Base-by-base conservation (phyloP, 306 rosid species). In the Luffa aegyptiaca region DNA sequence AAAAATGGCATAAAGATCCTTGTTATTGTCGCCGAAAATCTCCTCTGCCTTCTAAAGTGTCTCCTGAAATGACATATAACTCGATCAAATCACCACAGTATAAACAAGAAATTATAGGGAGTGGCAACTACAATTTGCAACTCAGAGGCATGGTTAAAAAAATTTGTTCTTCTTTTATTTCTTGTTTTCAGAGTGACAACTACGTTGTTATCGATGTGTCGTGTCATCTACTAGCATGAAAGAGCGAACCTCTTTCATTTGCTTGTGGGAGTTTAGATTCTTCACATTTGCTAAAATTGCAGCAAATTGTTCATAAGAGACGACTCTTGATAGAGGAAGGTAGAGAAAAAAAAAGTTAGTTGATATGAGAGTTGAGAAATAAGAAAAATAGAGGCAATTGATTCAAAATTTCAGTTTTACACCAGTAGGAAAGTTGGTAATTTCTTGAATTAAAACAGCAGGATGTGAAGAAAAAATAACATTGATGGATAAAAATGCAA, bases 281-380 rank as follows among this genome's bases (percentile, higher is more conserved):
- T 95, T 95, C 10, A 95, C 99, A 89, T 88, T 95, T 71, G 96
- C 87, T 69, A 95, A 87, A 84, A 95, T 93, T 81, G 97, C 97
- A 80, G 97, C 93, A 86, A 95, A 95, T 83, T 91, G 97, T 86
- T 91, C 97, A 63, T 91, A 92, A 90, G 85, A 95, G 80, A 56
- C 98, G 98, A 80, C 88, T 90, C 97, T 97, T 95, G 86, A 59
- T 21, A 72, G 78, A n/a, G 36, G 52, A 1, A 78, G n/a, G 11
- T 41, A 45, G 53, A 48, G 7, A 36, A 41, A 68, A 0, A 42
- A n/a, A 44, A 71, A 10, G 10, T n/a, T 31, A 46, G 21, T 11
- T 42, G 52, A 9, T 68, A 42, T 18, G 35, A 68, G 56, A 46
- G 46, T 71, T 71, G 10, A 71, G n/a, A 72, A 72, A 72, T 21